These are phyloP conservation scores for Solanum appendiculatum DNA, from an alignment of 257 asterid species.

Conservation along the genomic window DNA sequence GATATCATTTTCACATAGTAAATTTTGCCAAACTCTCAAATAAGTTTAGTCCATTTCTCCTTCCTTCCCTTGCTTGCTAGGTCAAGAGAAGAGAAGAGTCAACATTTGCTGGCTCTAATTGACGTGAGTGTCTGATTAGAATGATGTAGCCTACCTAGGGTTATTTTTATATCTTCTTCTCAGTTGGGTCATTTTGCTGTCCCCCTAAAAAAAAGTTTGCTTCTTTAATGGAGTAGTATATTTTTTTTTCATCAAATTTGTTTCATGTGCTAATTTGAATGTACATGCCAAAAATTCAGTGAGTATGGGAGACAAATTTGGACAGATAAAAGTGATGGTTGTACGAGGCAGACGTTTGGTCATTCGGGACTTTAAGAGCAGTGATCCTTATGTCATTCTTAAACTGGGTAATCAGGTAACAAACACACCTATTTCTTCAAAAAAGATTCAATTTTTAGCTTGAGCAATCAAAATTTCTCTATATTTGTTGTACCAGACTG, in stretches of 20 bases:
- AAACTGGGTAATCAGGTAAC: constrained; percentile 36
- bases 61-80: not conserved
- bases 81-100: not conserved
- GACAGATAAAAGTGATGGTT: constrained; percentile 29
- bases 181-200: not conserved
- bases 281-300: not conserved
- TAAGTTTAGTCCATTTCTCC: not conserved
- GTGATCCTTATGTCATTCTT: constrained; percentile 44
- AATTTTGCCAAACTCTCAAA: not conserved
- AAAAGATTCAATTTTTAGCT: too few relatives aligned
- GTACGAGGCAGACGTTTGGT: constrained; percentile 26
- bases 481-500: constrained; percentile 14
- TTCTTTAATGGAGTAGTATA: not conserved
- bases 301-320: constrained; percentile 26
- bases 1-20: not conserved
- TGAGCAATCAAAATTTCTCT: not conserved
- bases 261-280: not conserved
- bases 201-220: not conserved
- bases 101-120: too few relatives aligned
- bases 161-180: too few relatives aligned
- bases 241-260: not conserved
- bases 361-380: constrained; percentile 35
- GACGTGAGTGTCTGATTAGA: too few relatives aligned
- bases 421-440: not conserved
- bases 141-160: too few relatives aligned